phyloP scores from a whole-genome alignment of 2,329 filamentous ascomycete species.

The Fusarium sp. region DNA sequence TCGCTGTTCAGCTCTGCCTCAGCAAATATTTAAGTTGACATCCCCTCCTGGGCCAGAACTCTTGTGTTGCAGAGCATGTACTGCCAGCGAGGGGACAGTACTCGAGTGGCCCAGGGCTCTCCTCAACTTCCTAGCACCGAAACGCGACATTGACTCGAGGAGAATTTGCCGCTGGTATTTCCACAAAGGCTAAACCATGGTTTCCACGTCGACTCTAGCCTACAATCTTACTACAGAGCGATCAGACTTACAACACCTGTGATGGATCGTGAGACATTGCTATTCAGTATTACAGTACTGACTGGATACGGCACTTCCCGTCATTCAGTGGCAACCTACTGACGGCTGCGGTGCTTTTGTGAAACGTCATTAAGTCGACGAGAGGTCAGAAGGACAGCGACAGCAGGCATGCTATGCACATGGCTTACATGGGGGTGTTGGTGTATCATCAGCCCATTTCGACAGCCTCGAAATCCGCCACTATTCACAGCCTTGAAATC shows the following conservation, averaged over 20 bases:
- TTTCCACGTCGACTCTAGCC: neutral
- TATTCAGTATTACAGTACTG: neutral
- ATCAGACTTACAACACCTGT: neutral
- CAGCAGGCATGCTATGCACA: neutral
- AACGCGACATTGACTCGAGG: neutral
- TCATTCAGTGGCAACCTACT: neutral
- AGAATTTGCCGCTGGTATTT: conserved; percentile 7
- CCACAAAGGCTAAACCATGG: neutral
- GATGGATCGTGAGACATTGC: neutral
- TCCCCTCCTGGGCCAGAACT: neutral
- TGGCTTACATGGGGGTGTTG: conserved; percentile 5
- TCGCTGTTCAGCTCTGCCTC: neutral
- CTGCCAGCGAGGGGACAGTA: neutral
- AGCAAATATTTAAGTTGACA: neutral
- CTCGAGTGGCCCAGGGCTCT: neutral
- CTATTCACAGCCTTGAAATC: conserved; percentile 7
- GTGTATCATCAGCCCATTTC: conserved; percentile 5
- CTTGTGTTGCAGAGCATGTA: neutral
- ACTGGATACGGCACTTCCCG: neutral
- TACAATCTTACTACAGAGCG: neutral
- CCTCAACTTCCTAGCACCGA: neutral
- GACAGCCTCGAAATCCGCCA: conserved; percentile 12
- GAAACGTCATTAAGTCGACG: neutral
- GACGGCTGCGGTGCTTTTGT: neutral
- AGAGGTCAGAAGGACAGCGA: neutral